Conservation (phyloP, 306 rosid species). For the Vigna unguiculata region DNA sequence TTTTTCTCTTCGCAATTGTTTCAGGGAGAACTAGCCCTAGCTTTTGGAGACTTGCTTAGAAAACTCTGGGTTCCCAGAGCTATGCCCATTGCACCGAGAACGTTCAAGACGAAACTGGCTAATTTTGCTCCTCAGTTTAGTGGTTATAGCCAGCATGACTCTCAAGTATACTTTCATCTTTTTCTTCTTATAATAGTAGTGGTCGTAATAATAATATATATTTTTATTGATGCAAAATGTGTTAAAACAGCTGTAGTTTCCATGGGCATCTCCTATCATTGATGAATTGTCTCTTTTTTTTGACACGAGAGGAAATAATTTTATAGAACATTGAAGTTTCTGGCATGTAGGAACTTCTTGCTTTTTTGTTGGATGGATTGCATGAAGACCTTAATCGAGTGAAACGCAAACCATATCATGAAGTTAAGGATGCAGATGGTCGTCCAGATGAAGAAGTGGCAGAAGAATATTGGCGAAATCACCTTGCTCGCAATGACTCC, state of each 20-base stretch:
- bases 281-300: constrained; percentile 27
- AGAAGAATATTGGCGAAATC: constrained; percentile 87
- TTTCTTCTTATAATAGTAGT: neutral
- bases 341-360: constrained; percentile 79
- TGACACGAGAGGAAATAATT: constrained; percentile 33
- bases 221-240: neutral
- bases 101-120: constrained; percentile 72
- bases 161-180: constrained; percentile 68
- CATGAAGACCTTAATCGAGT: constrained; percentile 94
- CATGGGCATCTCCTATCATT: constrained; percentile 2
- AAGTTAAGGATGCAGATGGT: constrained; percentile 80
- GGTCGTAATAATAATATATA: neutral
- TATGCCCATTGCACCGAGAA: constrained; percentile 67
- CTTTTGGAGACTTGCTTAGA: constrained; percentile 88
- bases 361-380: constrained; percentile 92
- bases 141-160: constrained; percentile 90
- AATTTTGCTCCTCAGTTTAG: constrained; percentile 85
- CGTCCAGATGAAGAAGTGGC: constrained; percentile 79
- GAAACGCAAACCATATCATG: constrained; percentile 79
- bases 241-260: constrained; percentile 31
- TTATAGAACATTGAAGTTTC: constrained; percentile 42
- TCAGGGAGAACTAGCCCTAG: constrained; percentile 91
- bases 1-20: neutral
- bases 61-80: constrained; percentile 81
- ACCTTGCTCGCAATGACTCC: constrained; percentile 86